Evolutionary conservation across 352 stramenopile genomes (phyloP), one percentile per base, ranked within the genome.

Genomic region (Aphanomyces euteiches): DNA sequence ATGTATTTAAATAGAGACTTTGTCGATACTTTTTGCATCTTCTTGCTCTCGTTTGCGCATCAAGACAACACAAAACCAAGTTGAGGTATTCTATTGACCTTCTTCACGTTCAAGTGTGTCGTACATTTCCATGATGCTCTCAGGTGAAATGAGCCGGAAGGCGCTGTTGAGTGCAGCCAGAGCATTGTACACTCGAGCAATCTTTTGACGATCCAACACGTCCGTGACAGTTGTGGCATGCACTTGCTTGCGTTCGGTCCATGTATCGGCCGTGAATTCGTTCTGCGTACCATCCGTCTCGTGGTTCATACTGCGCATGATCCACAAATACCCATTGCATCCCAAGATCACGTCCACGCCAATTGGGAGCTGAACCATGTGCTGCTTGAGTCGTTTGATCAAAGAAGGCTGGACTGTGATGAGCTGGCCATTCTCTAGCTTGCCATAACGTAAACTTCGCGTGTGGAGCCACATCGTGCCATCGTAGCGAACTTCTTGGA

Each of bases 301-400:
- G 28, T 82, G 76, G 43, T 83, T 74, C 67, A 97, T 83, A 59
- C 78, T 90, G 60, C 93, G 79, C 74, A 96, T 89, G 72, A 99
- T 93, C 95, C 96, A 99, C 72, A 98, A 90, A 68, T 91, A 92
- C 5, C 96, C 96, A 77, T 99, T 99, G 41, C 88, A 95, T 53
- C 96, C 96, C 17, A 98, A 81, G 41, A 98, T 94, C 47, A 98
- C 80, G 71, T 97, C 92, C 17, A 98, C 81, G 13, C 85, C 84
- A 69, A 90, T 80, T 21, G 83, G 75, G 57, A 97, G 78, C 39
- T 86, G 89, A 6, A 97, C 77, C 78, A 98, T 96, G 84, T 99
- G 96, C 78, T 98, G 93, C 75, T 97, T 97, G 68, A 97, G 89
- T 59, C 93, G 76, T 67, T 96, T 94, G 57, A 99, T 89, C 61